These are phyloP conservation scores for Hypomyces rosellus DNA, from an alignment of 2,329 filamentous ascomycete species.

Conservation along the genomic window DNA sequence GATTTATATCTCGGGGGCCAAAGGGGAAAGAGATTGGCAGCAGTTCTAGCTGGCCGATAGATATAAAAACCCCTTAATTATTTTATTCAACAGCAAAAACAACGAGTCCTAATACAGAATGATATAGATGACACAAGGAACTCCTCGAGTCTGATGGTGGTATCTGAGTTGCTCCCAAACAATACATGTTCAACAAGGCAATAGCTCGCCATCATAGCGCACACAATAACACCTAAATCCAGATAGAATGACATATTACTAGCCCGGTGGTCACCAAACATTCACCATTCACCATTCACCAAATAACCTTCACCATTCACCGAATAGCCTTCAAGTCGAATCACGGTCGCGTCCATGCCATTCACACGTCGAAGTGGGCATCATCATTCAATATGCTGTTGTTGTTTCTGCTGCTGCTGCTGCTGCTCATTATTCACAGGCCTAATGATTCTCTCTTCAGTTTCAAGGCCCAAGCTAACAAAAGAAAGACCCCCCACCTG, in stretches of 20 bases:
- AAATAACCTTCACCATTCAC: too few relatives aligned
- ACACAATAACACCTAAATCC: background rate
- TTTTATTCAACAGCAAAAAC: background rate
- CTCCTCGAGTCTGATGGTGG: too few relatives aligned
- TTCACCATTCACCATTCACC: too few relatives aligned
- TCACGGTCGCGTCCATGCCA: too few relatives aligned
- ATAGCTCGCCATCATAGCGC: background rate
- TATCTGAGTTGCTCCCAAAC: too few relatives aligned
- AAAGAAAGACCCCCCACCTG: conserved; percentile 41
- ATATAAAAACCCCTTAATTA: background rate
- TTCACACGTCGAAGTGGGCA: too few relatives aligned
- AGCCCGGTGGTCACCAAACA: too few relatives aligned
- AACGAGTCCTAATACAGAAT: too few relatives aligned
- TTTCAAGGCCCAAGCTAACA: conserved; percentile 31
- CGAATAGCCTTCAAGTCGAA: too few relatives aligned
- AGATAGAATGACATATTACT: background rate
- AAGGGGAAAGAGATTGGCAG: conserved; percentile 44
- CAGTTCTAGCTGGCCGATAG: conserved; percentile 24
- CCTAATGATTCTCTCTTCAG: conserved; percentile 29
- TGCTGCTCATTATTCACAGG: conserved; percentile 17
- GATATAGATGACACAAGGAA: too few relatives aligned
- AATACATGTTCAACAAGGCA: background rate
- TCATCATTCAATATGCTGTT: background rate
- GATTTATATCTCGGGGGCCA: conserved; percentile 56
- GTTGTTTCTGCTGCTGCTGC: background rate